These are phyloP conservation scores for Didymella sp. DNA, from an alignment of 2,329 filamentous ascomycete species.

Conservation along the genomic window DNA sequence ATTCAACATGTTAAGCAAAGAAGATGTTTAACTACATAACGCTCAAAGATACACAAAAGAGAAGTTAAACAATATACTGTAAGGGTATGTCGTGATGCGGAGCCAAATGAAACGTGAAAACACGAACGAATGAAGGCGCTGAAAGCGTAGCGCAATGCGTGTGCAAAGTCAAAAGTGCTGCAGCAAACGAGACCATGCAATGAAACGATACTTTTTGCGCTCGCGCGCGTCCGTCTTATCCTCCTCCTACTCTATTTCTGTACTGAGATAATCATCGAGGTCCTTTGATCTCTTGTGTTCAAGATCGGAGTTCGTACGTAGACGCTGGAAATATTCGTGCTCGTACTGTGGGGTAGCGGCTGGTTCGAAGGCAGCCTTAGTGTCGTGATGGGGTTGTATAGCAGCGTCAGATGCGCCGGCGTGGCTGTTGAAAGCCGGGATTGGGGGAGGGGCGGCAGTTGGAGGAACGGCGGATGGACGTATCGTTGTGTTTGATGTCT, in stretches of 20 bases:
- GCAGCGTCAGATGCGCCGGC: not conserved
- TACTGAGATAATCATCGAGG: constrained; percentile 14
- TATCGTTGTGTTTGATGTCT: constrained; percentile 41
- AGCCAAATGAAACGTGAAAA: not conserved
- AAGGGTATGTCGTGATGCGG: constrained; percentile 6
- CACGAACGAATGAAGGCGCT: constrained; percentile 1
- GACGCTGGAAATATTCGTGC: constrained; percentile 16
- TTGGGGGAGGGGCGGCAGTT: constrained; percentile 28
- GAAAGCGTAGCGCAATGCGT: not conserved
- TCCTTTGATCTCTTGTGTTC: constrained; percentile 8
- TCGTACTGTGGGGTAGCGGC: constrained; percentile 16
- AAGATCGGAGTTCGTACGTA: constrained; percentile 12
- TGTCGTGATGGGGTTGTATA: constrained; percentile 14
- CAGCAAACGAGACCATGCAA: constrained; percentile 10
- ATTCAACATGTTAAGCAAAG: not conserved
- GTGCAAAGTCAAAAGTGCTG: not conserved
- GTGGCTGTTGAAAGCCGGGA: not conserved
- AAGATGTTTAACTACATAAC: not conserved
- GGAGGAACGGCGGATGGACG: constrained; percentile 31
- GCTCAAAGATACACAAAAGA: constrained; percentile 4
- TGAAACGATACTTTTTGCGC: constrained; percentile 16
- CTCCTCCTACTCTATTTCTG: constrained; percentile 19
- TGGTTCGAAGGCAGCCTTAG: constrained; percentile 15
- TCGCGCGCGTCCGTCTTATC: constrained; percentile 18
- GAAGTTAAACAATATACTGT: constrained; percentile 12